These are phyloP conservation scores for Kurtzmaniella cleridarum DNA, from an alignment of 805 yeast species.

Conservation along the genomic window DNA sequence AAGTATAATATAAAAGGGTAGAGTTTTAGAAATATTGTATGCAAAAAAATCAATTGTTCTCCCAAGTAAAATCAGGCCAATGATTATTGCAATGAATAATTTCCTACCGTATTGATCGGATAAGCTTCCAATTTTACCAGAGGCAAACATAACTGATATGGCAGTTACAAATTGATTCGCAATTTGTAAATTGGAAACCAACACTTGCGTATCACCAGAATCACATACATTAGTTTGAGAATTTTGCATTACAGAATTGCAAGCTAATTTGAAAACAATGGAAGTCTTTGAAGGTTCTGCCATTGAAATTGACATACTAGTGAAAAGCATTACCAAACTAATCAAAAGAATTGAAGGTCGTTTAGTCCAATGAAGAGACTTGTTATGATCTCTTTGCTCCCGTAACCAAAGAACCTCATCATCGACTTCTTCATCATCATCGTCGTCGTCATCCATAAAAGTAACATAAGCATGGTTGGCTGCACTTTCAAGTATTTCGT, in stretches of 20 bases:
- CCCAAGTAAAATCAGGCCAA: slow-evolving; percentile 17
- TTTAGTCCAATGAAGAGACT: slow-evolving; percentile 44
- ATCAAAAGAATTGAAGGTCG: slow-evolving; percentile 55
- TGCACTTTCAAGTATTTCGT: slow-evolving; percentile 2
- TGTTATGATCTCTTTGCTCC: slow-evolving; percentile 43
- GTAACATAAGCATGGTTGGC: slow-evolving; percentile 3
- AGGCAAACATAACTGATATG: slow-evolving; percentile 42
- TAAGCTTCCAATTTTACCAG: slow-evolving; percentile 45
- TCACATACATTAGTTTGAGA: slow-evolving; percentile 20
- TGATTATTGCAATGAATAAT: slow-evolving; percentile 17
- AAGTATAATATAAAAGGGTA: slow-evolving; percentile 34
- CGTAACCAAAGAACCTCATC: slow-evolving; percentile 45
- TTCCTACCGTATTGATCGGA: slow-evolving; percentile 36
- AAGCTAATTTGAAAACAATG: slow-evolving; percentile 25
- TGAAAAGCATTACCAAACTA: slow-evolving; percentile 35
- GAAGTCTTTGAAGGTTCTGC: slow-evolving; percentile 38
- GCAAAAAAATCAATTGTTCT: slow-evolving; percentile 17
- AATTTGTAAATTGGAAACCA: slow-evolving; percentile 47
- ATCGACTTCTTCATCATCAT: slow-evolving; percentile 26
- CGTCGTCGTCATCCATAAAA: slow-evolving; percentile 13
- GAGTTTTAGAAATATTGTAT: slow-evolving; percentile 19
- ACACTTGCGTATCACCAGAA: slow-evolving; percentile 28
- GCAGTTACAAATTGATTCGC: slow-evolving; percentile 37
- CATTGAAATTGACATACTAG: slow-evolving; percentile 36
- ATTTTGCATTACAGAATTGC: slow-evolving; percentile 12